Evolutionary conservation across 495 filamentous ascomycete genomes (phyloP), one percentile per base, ranked within the genome.

Genomic region (Platismatia glauca): DNA sequence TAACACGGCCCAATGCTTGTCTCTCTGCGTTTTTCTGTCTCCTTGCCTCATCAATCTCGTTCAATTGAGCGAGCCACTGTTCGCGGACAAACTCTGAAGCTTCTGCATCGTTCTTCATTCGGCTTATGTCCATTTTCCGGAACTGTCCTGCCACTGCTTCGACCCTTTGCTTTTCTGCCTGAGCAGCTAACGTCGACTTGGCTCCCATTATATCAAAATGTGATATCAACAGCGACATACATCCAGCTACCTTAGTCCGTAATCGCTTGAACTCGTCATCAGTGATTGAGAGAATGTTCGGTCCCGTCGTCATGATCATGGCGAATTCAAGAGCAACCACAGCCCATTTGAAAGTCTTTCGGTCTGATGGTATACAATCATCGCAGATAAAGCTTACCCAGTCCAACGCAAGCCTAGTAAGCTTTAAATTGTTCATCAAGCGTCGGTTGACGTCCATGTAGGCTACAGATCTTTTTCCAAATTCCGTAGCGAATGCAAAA

Each of bases 141-240:
- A 89, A 79, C 63, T 89, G 84, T n/a, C 85, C 86, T 43, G 86
- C 81, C 34, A 93, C 78, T 29, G 83, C 78, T 58, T 81, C 79
- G 70, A 89, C 81, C 52, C 89, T 82, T 66, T 88, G 86, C 70
- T 89, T 90, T 76, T 97, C 94, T 13, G 90, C 86, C 71, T 96
- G 90, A 20, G 94, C 94, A 3, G 94, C 94, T 57, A 96, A 81
- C 16, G 85, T 96, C 29, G 90, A 95, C 67, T 92, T 82, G 56
- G 94, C 94, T 53, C 95, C 94, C 89, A 98, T 95, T 71, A 98
- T 97, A 76, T 98, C 94, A 67, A 98, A 97, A 71, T 98, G 94
- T 9, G 91, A 96, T 64, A 98, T 97, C 33, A 98, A 82, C 37
- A 98, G 82, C 16, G 91, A 91, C 95, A 98, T 98, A 71, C 94